These are phyloP conservation scores for Gymnopilus dilepis DNA, from an alignment of 768 basidiomycete genomes.

Conservation along the genomic window DNA sequence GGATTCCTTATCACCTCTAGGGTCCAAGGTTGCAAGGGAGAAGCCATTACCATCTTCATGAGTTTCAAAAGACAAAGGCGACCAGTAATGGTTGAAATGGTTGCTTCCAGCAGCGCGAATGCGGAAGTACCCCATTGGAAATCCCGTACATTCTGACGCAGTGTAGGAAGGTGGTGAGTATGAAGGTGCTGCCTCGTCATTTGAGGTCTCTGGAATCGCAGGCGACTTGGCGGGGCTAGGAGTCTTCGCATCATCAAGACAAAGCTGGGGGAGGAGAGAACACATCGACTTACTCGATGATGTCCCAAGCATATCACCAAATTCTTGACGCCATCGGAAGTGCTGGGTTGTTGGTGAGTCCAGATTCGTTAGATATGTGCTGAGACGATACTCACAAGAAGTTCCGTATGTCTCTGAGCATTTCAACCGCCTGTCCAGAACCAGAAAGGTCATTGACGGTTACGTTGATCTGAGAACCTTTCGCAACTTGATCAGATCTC, in stretches of 20 bases:
- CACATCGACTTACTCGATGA: not conserved
- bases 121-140: not conserved
- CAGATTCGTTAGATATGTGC: not conserved
- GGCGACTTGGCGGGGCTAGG: not conserved
- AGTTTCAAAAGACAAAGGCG: not conserved
- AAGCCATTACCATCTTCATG: not conserved
- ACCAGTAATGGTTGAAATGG: not conserved
- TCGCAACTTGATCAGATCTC: not conserved
- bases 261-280: not conserved
- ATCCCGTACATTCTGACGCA: not conserved
- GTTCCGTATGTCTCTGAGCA: not conserved
- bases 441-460: not conserved
- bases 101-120: not conserved
- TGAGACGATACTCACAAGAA: not conserved
- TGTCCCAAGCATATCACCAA: not conserved
- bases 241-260: not conserved
- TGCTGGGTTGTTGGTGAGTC: not conserved
- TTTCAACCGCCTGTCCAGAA: not conserved
- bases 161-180: not conserved
- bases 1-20: not conserved
- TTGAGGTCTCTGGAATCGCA: not conserved
- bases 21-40: not conserved
- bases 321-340: not conserved
- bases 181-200: not conserved
- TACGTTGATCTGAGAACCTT: not conserved